These are phyloP conservation scores for Fusarium avenaceum DNA, from an alignment of 2,329 filamentous ascomycete genomes.

Conservation along the genomic window DNA sequence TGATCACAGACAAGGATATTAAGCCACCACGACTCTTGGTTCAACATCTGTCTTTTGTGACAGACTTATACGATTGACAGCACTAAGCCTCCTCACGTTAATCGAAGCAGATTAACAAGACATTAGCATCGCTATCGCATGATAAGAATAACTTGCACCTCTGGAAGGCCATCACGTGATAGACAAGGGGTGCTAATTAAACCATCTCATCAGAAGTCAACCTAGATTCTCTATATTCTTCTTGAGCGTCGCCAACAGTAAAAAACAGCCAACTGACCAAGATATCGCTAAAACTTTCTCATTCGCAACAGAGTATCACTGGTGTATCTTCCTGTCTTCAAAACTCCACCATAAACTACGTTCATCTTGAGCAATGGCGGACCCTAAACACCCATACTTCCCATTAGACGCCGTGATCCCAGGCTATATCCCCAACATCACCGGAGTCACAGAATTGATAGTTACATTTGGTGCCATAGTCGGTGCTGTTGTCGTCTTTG, in stretches of 20 bases:
- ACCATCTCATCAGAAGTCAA: background rate
- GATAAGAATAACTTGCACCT: background rate
- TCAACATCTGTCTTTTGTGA: background rate
- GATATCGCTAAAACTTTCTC: background rate
- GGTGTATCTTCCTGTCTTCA: background rate
- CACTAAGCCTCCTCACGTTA: too few relatives aligned
- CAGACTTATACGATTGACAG: background rate
- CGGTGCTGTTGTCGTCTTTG: conserved; percentile 53
- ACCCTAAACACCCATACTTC: conserved; percentile 63
- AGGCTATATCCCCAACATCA: conserved; percentile 61
- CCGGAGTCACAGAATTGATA: conserved; percentile 57
- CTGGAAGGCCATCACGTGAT: conserved; percentile 24
- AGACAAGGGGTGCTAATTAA: conserved; percentile 1
- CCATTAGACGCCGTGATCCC: conserved; percentile 60
- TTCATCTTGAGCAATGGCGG: conserved; percentile 6
- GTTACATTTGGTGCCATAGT: conserved; percentile 54
- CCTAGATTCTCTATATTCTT: background rate
- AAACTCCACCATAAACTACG: background rate
- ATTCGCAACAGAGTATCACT: too few relatives aligned
- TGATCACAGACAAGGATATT: background rate
- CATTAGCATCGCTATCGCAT: background rate
- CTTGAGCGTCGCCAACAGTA: background rate
- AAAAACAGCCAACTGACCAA: background rate
- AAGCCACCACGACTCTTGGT: background rate
- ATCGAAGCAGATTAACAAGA: too few relatives aligned